phyloP scores from a whole-genome alignment of 441 rosid species.

The Bocquillonia castaneifolia region DNA sequence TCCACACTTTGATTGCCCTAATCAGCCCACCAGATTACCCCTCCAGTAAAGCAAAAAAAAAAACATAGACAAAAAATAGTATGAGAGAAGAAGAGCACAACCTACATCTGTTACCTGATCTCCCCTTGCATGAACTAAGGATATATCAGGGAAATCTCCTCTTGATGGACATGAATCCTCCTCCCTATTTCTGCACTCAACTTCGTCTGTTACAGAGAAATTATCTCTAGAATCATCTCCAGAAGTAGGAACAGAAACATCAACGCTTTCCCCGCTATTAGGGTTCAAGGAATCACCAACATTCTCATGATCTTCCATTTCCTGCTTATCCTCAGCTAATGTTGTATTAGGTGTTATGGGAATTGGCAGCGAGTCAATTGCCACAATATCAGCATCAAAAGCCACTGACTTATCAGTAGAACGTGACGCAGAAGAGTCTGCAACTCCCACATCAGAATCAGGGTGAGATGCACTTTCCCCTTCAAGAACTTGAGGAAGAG shows the following conservation, averaged over 20 bases:
- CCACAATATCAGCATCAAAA: conserved; percentile 33
- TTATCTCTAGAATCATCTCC: conserved; percentile 28
- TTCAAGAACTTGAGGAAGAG: conserved; percentile 31
- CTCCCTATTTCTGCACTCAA: conserved; percentile 31
- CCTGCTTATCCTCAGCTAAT: conserved; percentile 25
- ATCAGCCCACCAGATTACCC: conserved; percentile 24
- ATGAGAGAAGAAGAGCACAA: conserved; percentile 62
- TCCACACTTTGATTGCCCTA: conserved; percentile 22
- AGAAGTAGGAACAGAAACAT: conserved; percentile 21
- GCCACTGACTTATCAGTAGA: conserved; percentile 31
- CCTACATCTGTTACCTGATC: conserved; percentile 90
- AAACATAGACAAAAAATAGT: conserved; percentile 19
- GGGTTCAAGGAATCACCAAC: conserved; percentile 28
- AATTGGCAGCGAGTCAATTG: conserved; percentile 35
- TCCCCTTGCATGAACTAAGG: conserved; percentile 47
- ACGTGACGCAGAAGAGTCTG: conserved; percentile 32
- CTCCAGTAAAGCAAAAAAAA: conserved; percentile 12
- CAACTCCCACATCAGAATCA: conserved; percentile 29
- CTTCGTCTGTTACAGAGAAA: conserved; percentile 28
- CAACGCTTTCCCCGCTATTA: conserved; percentile 31
- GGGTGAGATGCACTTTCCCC: conserved; percentile 33
- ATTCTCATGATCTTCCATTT: conserved; percentile 27
- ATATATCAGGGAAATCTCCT: conserved; percentile 42
- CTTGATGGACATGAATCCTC: conserved; percentile 33
- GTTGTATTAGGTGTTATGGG: conserved; percentile 28